Conservation (phyloP, 371 early-diverging fungal species). For the Lichtheimia ornata region DNA sequence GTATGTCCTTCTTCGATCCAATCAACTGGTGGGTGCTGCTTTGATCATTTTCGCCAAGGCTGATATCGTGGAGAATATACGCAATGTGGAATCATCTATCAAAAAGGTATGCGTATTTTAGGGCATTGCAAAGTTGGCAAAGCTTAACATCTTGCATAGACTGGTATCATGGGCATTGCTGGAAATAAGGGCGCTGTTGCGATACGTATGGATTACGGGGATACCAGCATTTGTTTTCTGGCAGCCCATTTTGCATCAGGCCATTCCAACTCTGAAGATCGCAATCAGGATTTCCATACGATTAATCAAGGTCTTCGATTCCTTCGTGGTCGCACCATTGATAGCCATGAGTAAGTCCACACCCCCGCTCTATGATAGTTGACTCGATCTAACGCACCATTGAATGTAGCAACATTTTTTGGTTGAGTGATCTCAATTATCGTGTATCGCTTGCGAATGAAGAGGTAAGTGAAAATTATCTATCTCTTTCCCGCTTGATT, state of each 20-base stretch:
- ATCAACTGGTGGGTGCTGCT: constrained; percentile 88
- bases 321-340: constrained; percentile 65
- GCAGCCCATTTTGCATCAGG: constrained; percentile 92
- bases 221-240: constrained; percentile 87
- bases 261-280: constrained; percentile 75
- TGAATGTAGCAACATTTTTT: constrained; percentile 67
- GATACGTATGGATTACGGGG: constrained; percentile 82
- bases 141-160: constrained; percentile 32
- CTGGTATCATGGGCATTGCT: constrained; percentile 80
- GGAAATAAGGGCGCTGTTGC: constrained; percentile 92
- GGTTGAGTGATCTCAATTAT: constrained; percentile 93
- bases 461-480: constrained; percentile 47
- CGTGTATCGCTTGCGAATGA: constrained; percentile 74
- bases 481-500: constrained; percentile 7
- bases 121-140: too few species aligned
- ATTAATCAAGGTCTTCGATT: constrained; percentile 78
- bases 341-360: constrained; percentile 69
- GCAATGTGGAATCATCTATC: constrained; percentile 78
- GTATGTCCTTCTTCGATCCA: constrained; percentile 79
- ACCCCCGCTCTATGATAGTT: too few species aligned
- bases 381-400: too few species aligned
- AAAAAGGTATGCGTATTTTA: constrained; percentile 60
- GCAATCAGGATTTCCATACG: constrained; percentile 84
- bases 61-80: constrained; percentile 67
- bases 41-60: constrained; percentile 80